Conservation (phyloP, 1,139 yeast species). For the Taphrina betulina region DNA sequence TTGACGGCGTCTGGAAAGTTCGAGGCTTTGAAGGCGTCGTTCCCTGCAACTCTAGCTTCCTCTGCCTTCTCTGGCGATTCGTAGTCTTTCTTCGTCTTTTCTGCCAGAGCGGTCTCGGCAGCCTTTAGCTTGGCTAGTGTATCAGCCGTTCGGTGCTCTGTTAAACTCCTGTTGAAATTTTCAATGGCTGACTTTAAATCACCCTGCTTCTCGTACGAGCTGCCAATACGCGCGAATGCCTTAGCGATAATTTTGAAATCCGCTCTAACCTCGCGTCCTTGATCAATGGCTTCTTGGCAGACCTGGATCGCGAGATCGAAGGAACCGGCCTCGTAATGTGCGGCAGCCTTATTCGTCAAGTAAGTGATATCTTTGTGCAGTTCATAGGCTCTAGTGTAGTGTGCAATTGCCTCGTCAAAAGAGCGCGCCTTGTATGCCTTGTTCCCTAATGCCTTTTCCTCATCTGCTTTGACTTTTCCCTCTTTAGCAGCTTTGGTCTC, state of each 20-base stretch:
- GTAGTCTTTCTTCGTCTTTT: slow-evolving; percentile 71
- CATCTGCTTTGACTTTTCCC: slow-evolving; percentile 64
- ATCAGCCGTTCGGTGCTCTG: slow-evolving; percentile 97
- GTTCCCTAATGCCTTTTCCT: slow-evolving; percentile 82
- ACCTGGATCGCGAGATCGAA: slow-evolving; percentile 79
- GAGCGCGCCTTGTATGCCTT: slow-evolving; percentile 77
- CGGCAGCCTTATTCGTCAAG: slow-evolving; percentile 95
- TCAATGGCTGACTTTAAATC: slow-evolving; percentile 73
- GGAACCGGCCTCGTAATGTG: slow-evolving; percentile 94
- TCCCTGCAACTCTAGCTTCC: slow-evolving; percentile 91
- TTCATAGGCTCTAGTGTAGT: slow-evolving; percentile 85
- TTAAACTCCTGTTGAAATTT: slow-evolving; percentile 81
- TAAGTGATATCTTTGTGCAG: slow-evolving; percentile 81
- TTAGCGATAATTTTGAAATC: slow-evolving; percentile 91
- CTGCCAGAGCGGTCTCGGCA: slow-evolving; percentile 81
- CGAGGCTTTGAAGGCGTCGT: slow-evolving; percentile 79
- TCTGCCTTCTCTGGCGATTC: slow-evolving; percentile 91
- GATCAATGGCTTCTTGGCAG: slow-evolving; percentile 76
- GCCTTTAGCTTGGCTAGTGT: slow-evolving; percentile 81
- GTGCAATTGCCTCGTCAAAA: slow-evolving; percentile 88
- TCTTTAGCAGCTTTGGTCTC: slow-evolving; percentile 46
- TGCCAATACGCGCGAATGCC: slow-evolving; percentile 87
- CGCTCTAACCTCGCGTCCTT: slow-evolving; percentile 85
- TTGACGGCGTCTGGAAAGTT: slow-evolving; percentile 98
- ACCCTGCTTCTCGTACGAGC: slow-evolving; percentile 69